These are phyloP conservation scores for Wallacemonas sp. DNA, from an alignment of 208 protist species.

Conservation along the genomic window DNA sequence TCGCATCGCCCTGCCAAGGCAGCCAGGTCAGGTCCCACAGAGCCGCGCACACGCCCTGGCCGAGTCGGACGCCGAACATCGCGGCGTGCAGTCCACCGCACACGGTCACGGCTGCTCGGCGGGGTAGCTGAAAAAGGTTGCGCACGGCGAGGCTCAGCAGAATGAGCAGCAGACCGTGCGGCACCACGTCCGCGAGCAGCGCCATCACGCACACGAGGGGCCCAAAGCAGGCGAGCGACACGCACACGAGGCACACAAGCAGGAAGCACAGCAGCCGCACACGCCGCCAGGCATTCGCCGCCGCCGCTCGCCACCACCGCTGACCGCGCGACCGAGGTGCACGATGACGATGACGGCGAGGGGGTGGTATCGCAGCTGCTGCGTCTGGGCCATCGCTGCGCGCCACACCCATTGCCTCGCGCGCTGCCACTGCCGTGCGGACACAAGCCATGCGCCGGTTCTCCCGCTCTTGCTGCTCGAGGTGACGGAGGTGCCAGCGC, in stretches of 20 bases:
- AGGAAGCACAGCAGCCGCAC: slow-evolving; percentile 17
- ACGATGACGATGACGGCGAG: neutral
- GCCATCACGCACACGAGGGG: slow-evolving; percentile 14
- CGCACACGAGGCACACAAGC: neutral
- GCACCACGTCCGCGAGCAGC: slow-evolving; percentile 4
- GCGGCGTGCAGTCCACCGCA: neutral
- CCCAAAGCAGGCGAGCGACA: slow-evolving; percentile 10
- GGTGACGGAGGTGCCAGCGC: slow-evolving; percentile 3
- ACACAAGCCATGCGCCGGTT: neutral
- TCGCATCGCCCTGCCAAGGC: neutral
- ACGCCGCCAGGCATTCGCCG: slow-evolving; percentile 3
- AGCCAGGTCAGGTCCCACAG: neutral
- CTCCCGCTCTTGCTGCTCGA: slow-evolving; percentile 13
- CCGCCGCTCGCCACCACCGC: neutral
- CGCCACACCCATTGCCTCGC: neutral
- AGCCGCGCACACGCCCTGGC: neutral
- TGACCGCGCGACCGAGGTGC: neutral
- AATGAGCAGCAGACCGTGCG: neutral
- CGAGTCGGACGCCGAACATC: too few species aligned
- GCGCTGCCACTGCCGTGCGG: neutral
- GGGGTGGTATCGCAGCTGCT: neutral
- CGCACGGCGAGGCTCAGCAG: neutral
- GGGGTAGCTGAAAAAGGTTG: too few species aligned
- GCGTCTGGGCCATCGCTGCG: too few species aligned
- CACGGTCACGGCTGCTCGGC: neutral